Percentiles rank a stretch among this genome's conserved stretches.
Evolutionary conservation across 768 basidiomycete genomes (phyloP).

Genomic region (Pluteus cervinus): DNA sequence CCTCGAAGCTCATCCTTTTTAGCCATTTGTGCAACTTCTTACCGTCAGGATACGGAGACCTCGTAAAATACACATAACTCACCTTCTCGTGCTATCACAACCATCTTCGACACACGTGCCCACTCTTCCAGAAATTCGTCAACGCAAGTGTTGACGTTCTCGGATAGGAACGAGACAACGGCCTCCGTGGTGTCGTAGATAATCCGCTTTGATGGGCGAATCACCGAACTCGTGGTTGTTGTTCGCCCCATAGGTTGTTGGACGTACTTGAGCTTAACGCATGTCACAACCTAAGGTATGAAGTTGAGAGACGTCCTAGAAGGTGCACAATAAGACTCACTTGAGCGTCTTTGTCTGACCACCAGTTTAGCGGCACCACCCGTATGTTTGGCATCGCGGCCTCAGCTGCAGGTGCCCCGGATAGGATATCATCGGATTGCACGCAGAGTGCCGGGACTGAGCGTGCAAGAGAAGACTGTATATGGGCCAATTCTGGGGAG

Average conservation of each 20-base stretch:
- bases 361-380: conserved; percentile 87
- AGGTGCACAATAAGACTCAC: conserved; percentile 17
- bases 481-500: conserved; percentile 42
- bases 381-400: conserved; percentile 91
- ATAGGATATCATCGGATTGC: conserved; percentile 72
- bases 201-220: conserved; percentile 82
- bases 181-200: conserved; percentile 87
- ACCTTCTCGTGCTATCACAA: conserved; percentile 90
- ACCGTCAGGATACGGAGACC: conserved; percentile 2
- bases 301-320: conserved; percentile 4
- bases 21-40: conserved; percentile 78
- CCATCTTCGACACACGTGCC: conserved; percentile 90
- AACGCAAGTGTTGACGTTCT: conserved; percentile 83
- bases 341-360: conserved; percentile 75
- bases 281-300: conserved; percentile 64
- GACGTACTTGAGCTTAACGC: conserved; percentile 86
- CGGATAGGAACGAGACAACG: conserved; percentile 83
- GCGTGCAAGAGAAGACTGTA: conserved; percentile 68
- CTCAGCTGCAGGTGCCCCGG: conserved; percentile 80
- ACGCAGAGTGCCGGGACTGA: conserved; percentile 84
- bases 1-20: conserved; percentile 66
- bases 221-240: conserved; percentile 52
- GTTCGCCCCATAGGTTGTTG: conserved; percentile 80
- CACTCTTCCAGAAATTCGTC: conserved; percentile 90
- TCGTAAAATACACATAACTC: conserved; percentile 6